Conservation (phyloP, 805 yeast genomes). For the Blastobotrys chiropterorum region DNA sequence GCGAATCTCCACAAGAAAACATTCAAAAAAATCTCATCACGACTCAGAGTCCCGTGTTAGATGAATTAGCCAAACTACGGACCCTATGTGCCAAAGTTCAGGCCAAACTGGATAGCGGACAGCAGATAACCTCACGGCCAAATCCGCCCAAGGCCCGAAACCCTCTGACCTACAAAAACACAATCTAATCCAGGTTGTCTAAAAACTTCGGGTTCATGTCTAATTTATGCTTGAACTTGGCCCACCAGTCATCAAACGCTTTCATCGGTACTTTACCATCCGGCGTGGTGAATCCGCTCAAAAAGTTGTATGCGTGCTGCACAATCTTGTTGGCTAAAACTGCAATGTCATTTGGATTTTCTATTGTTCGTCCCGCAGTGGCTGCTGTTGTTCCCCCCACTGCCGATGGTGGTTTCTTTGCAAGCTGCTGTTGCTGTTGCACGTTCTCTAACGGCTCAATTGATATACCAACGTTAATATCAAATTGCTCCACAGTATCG, state of each 20-base stretch:
- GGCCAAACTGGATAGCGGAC: not conserved
- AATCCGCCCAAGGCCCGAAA: not conserved
- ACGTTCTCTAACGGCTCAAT: constrained; percentile 75
- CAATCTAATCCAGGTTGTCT: constrained; percentile 37
- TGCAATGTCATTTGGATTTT: constrained; percentile 43
- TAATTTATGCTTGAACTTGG: constrained; percentile 69
- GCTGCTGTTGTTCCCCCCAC: constrained; percentile 27
- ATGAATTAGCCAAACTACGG: constrained; percentile 6
- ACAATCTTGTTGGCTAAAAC: constrained; percentile 80
- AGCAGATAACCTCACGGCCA: too few species aligned
- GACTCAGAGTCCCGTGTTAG: constrained; percentile 3
- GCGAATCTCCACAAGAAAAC: not conserved
- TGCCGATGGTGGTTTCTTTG: constrained; percentile 31
- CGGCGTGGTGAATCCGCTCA: constrained; percentile 78
- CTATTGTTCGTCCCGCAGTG: not conserved
- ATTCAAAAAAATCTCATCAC: constrained; percentile 4
- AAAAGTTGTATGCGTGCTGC: constrained; percentile 83
- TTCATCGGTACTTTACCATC: constrained; percentile 81
- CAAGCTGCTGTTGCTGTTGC: constrained; percentile 46
- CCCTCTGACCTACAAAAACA: not conserved
- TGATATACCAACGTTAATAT: constrained; percentile 72
- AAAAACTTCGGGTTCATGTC: constrained; percentile 78
- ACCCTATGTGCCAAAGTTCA: constrained; percentile 4
- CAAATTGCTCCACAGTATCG: constrained; percentile 33
- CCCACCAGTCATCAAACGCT: constrained; percentile 92